These are phyloP conservation scores for Chimonanthus praecox DNA, from an alignment of 164 flowering plant species.

Conservation along the genomic window DNA sequence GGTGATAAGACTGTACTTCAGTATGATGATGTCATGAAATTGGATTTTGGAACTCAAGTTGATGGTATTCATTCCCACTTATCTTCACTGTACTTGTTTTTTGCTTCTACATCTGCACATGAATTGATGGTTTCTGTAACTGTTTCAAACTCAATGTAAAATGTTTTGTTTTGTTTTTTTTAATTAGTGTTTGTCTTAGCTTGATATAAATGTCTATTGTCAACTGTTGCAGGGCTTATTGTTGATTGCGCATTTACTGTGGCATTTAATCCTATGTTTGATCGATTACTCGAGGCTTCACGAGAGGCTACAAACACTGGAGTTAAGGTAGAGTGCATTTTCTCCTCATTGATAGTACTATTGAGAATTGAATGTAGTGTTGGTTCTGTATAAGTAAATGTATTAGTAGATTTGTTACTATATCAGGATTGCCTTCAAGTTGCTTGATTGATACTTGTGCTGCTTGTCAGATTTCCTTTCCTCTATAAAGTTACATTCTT, in stretches of 20 bases:
- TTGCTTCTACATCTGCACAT: not conserved
- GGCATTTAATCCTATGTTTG: constrained; percentile 94
- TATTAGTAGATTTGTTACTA: not conserved
- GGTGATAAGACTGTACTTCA: constrained; percentile 97
- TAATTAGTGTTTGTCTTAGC: not conserved
- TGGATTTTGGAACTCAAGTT: constrained; percentile 98
- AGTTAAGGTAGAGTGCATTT: constrained; percentile 47
- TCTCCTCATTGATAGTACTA: not conserved
- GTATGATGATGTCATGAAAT: constrained; percentile 98
- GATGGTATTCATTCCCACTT: constrained; percentile 51
- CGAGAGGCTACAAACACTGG: constrained; percentile 96
- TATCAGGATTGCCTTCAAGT: not conserved
- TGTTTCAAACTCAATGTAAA: not conserved
- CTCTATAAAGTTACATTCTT: not conserved
- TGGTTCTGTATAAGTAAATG: not conserved
- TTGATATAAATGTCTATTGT: not conserved
- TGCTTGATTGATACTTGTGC: not conserved
- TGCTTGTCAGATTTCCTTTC: not conserved
- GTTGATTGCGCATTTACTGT: constrained; percentile 96
- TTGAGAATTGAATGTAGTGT: not conserved
- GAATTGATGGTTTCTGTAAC: not conserved
- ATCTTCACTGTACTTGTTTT: not conserved
- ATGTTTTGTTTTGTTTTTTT: not conserved
- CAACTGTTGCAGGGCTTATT: constrained; percentile 55
- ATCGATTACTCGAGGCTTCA: constrained; percentile 88